Base-by-base conservation (phyloP, 108 stramenopile species). In the Cyclostephanos tholiformis region DNA sequence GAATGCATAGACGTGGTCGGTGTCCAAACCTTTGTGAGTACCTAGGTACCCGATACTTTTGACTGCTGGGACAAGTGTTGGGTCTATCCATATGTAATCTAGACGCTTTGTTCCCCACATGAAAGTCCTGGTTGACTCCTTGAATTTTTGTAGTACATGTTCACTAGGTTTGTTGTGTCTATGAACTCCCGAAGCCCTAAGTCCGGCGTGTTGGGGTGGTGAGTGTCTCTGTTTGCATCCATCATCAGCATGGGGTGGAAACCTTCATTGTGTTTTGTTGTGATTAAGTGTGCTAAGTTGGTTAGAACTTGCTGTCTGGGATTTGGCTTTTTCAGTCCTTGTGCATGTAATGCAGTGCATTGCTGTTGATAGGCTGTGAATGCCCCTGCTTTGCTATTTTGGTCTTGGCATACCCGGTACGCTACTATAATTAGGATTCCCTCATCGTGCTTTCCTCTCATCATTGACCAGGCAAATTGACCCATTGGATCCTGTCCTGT, bases 281-380 rank as follows among this genome's bases (percentile, higher is more conserved):
- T 9, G 53, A 55, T 55, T 1, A 55, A 4, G 16, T 17, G 1
- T 1, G 16, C 2, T 1, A 55, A 9, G 4, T 55, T 20, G 25
- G 53, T 55, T 22, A 55, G 53, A 20, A 55, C 2, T 55, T 17
- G 19, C 4, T 55, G 17, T 1, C 53, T 17, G 2, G 62, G 62
- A 29, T 63, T 63, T 1, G 62, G 62, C 11, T 19, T 22, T 9
- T 1, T 1, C 1, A n/a, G 9, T 8, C 62, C 62, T 19, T 16
- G n/a, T 17, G 17, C 25, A 2, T 2, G 23, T 30, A 63, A 8
- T 11, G 20, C 8, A 1, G 36, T 43, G 16, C 20, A 43, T 30
- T 63, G 39, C 29, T 43, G 36, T n/a, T 39, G 39, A 19, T 26
- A 63, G 1, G 62, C 62, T 9, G 62, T 63, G 62, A 43, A 19